These are phyloP conservation scores for Suillus placidus DNA, from an alignment of 768 basidiomycete genomes.

Conservation along the genomic window DNA sequence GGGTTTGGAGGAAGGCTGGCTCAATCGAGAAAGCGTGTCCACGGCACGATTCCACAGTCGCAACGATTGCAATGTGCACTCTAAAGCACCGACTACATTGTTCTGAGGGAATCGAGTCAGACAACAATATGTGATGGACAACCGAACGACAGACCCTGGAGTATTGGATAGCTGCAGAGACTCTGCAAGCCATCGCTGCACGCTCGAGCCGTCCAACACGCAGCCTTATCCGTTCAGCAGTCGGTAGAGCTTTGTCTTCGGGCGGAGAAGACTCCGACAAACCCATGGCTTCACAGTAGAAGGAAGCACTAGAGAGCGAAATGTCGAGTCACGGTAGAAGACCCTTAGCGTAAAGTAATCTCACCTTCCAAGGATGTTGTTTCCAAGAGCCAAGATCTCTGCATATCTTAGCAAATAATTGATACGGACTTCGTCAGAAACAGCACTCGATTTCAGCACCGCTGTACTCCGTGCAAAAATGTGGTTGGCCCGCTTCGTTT, in stretches of 20 bases:
- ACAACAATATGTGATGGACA: neutral
- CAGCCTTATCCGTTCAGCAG: conserved; percentile 57
- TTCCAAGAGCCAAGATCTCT: conserved; percentile 61
- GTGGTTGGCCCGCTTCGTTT: conserved; percentile 60
- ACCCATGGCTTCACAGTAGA: conserved; percentile 63
- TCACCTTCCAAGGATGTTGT: conserved; percentile 64
- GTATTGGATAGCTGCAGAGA: conserved; percentile 70
- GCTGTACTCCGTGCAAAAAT: conserved; percentile 65
- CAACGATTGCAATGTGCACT: conserved; percentile 66
- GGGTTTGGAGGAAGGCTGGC: conserved; percentile 36
- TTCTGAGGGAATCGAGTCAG: conserved; percentile 44
- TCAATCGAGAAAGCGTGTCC: conserved; percentile 65
- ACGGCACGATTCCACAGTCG: conserved; percentile 82
- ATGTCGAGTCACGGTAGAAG: conserved; percentile 4
- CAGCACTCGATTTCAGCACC: conserved; percentile 43
- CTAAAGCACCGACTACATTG: conserved; percentile 57
- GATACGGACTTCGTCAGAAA: conserved; percentile 55
- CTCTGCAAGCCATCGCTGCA: conserved; percentile 70
- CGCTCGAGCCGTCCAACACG: conserved; percentile 65
- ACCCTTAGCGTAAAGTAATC: conserved; percentile 1
- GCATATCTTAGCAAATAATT: conserved; percentile 67
- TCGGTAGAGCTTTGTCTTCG: conserved; percentile 52
- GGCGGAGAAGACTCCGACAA: conserved; percentile 45
- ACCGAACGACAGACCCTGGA: conserved; percentile 50
- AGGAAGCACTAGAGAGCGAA: conserved; percentile 39